phyloP scores from a whole-genome alignment of 2,329 filamentous ascomycete genomes.

The Atkinsonella hypoxylon region DNA sequence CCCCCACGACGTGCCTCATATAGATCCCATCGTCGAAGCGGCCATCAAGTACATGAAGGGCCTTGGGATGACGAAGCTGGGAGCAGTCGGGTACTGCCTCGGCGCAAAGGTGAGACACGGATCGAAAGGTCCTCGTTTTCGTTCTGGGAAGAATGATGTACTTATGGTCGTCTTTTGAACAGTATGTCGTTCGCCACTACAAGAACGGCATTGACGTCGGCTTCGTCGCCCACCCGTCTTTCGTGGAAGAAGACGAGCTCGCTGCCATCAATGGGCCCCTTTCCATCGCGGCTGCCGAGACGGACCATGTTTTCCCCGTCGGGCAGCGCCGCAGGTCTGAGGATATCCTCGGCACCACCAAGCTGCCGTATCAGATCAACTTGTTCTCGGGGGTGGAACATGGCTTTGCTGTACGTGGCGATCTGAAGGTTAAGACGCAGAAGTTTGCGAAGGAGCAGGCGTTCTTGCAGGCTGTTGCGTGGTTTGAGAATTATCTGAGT shows the following conservation, averaged over 20 bases:
- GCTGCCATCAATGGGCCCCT: conserved; percentile 42
- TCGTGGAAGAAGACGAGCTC: conserved; percentile 48
- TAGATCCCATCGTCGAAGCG: conserved; percentile 23
- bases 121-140: background rate
- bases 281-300: conserved; percentile 52
- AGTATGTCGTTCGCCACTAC: conserved; percentile 60
- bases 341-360: conserved; percentile 40
- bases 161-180: background rate
- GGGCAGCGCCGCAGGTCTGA: conserved; percentile 46
- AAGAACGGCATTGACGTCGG: conserved; percentile 42
- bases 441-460: conserved; percentile 69
- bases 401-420: conserved; percentile 61
- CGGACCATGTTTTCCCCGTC: conserved; percentile 45
- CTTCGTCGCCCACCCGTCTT: conserved; percentile 53
- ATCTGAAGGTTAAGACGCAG: conserved; percentile 36
- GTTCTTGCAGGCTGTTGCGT: conserved; percentile 62
- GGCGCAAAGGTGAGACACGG: conserved; percentile 41
- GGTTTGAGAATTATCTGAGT: conserved; percentile 47
- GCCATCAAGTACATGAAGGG: conserved; percentile 42
- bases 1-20: conserved; percentile 23
- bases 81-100: conserved; percentile 52
- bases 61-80: conserved; percentile 41
- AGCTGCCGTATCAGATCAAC: conserved; percentile 52
- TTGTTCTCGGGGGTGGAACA: conserved; percentile 59
- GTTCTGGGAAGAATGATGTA: background rate